Base-by-base conservation (phyloP, 2,329 filamentous ascomycete genomes). In the Stagonosporopsis vannaccii region DNA sequence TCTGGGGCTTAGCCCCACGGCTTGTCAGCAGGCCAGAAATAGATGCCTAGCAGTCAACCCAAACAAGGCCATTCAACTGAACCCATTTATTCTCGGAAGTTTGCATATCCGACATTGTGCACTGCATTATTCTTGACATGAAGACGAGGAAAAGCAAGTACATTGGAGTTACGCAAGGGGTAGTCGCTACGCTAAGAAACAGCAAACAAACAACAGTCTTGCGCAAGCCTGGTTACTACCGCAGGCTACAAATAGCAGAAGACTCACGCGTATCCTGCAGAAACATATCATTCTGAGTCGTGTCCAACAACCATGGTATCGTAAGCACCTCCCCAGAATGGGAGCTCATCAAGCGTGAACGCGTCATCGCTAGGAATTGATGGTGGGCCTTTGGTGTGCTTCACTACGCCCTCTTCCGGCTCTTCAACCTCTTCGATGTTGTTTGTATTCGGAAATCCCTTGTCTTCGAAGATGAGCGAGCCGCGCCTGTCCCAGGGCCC, bases 401-500 rank as follows among this genome's bases (percentile, higher is more conserved):
- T 50, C 39, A 75, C 62, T 7, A 55, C 59, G 23, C 65, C 67
- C 20, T 74, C 73, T 12, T 74, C 72, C 7, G 72, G 73, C 45
- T 77, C 75, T 40, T 75, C 73, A 8, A 74, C 73, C 47, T 77
- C 75, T n/a, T 63, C 51, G 36, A 77, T 73, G 36, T 73, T 70
- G 52, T 71, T 70, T 40, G 68, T 66, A 49, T 74, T 73, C 6
- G 74, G 62, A 28, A 75, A 66, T n/a, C 75, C 75, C 42, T 71
- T 63, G 50, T 77, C 75, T 51, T 76, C 75, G 47, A 78, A 78
- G 48, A 74, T 69, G 23, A 78, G 65, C 26, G 74, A 76, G 13
- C 64, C 63, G 37, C 74, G 62, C 40, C 70, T 66, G 36, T 78
- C 74, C 47, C 66, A 68, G 39, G 66, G 60, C 15, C 78, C 78